Evolutionary conservation across 129 eudicot species (phyloP), one percentile per base, ranked within the genome.

Genomic region (Tagetes erecta): DNA sequence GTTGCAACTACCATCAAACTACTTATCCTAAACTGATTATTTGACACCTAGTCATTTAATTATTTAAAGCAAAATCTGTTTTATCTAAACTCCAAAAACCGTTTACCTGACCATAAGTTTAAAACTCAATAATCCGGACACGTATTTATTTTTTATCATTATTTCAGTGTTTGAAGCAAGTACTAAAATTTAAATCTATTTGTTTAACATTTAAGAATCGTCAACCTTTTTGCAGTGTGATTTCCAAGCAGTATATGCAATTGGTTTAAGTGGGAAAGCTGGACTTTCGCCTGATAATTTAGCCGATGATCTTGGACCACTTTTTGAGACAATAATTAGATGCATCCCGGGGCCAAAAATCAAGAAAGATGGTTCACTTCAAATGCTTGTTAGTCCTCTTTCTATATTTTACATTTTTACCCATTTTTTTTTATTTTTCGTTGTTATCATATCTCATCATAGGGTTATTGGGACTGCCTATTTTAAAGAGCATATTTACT

Each of bases 261-360:
- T 96, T 82, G 99, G 99, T 52, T 81, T 94, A 51, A 82, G 77
- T 39, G 99, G 99, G 62, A 87, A 83, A 80, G 97, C 99, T 76
- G 99, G 99, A 74, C 96, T 94, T 58, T 81, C 86, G 39, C 86
- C 99, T 60, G 99, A 94, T 7, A 94, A 80, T 78, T 82, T 94
- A 80, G 93, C 87, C 0, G 84, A 86, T 64, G 99, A 94, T 87
- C 97, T 94, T 60, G 99, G 97, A 67, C 97, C 99, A 46, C 96
- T 94, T 77, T 94, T 94, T 59, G 99, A 94, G 88, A 33, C 96
- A 44, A 82, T 94, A 66, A 75, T 87, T 40, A 78, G 97, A 85
- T 90, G 97, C 88, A 94, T 94, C 70, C 98, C 98, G 42, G 98
- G 98, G 70, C 98, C 98, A 14, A 86, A 58, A 55, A 85, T 94